Evolutionary conservation across 805 yeast species (phyloP).

Genomic region (Wickerhamomyces silvicola): DNA sequence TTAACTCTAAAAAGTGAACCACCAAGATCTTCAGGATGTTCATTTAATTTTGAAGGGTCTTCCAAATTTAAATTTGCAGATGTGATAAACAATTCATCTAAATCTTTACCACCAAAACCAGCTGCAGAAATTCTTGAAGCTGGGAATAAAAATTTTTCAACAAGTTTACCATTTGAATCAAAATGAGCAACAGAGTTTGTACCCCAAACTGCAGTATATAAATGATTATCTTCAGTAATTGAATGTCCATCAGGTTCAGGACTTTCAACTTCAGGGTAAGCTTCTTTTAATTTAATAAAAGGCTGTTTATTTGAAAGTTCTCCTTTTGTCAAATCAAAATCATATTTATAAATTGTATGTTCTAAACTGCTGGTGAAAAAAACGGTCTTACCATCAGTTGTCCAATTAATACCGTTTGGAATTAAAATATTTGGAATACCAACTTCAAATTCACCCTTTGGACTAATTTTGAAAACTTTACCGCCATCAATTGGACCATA

Average conservation of each 20-base stretch:
- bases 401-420: constrained; percentile 72
- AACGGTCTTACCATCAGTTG: constrained; percentile 31
- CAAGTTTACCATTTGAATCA: constrained; percentile 40
- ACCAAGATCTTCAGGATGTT: constrained; percentile 45
- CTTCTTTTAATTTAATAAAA: constrained; percentile 31
- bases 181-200: constrained; percentile 50
- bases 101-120: constrained; percentile 54
- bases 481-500: constrained; percentile 42
- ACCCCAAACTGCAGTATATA: constrained; percentile 67
- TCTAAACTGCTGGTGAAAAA: constrained; percentile 50
- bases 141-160: constrained; percentile 51
- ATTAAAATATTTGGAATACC: constrained; percentile 31
- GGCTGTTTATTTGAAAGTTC: constrained; percentile 29
- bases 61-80: constrained; percentile 48
- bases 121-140: constrained; percentile 58
- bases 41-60: constrained; percentile 28
- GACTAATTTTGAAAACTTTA: constrained; percentile 37
- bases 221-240: constrained; percentile 41
- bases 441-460: constrained; percentile 22
- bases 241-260: constrained; percentile 83
- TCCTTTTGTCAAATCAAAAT: constrained; percentile 33
- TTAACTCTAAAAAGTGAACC: constrained; percentile 51
- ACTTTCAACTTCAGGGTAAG: constrained; percentile 20
- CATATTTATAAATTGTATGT: constrained; percentile 40
- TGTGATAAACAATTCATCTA: constrained; percentile 59